Conservation (phyloP, 768 basidiomycete species). For the Tremella fuciformis region DNA sequence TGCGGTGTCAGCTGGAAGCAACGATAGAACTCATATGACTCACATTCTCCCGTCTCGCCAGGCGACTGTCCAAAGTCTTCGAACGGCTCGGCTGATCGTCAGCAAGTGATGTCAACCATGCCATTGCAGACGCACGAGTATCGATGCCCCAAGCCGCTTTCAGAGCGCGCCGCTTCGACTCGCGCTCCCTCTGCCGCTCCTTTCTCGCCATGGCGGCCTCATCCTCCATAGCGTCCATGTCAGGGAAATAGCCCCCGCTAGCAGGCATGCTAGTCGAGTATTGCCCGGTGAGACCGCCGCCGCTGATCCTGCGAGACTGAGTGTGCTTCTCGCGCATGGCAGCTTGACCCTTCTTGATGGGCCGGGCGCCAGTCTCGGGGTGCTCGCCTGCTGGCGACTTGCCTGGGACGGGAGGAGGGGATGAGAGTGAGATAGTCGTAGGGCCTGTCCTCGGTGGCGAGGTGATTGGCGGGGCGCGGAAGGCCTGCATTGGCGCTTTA, state of each 20-base stretch:
- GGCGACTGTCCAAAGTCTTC: conserved; percentile 49
- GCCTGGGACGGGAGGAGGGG: conserved; percentile 22
- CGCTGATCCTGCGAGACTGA: conserved; percentile 22
- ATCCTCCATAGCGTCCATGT: conserved; percentile 24
- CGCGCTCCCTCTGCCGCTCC: conserved; percentile 43
- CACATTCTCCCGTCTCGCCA: conserved; percentile 34
- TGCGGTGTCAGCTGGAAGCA: neutral
- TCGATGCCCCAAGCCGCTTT: conserved; percentile 52
- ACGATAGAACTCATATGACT: conserved; percentile 15
- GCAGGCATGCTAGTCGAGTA: conserved; percentile 51
- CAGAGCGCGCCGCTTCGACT: conserved; percentile 46
- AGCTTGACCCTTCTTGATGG: conserved; percentile 5
- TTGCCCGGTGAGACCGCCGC: conserved; percentile 47
- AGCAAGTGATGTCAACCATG: conserved; percentile 3
- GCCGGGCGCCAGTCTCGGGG: neutral
- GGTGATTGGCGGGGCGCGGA: conserved; percentile 26
- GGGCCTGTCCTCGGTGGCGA: conserved; percentile 28
- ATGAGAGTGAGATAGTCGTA: conserved; percentile 29
- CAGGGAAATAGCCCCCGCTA: conserved; percentile 49
- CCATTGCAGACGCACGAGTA: conserved; percentile 38
- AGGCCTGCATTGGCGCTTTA: conserved; percentile 50
- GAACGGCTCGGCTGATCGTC: conserved; percentile 47
- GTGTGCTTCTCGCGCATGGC: conserved; percentile 8
- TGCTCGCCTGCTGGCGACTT: conserved; percentile 17
- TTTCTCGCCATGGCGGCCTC: conserved; percentile 38